Evolutionary conservation across 768 basidiomycete genomes (phyloP).

Genomic region (Kwoniella europaea): DNA sequence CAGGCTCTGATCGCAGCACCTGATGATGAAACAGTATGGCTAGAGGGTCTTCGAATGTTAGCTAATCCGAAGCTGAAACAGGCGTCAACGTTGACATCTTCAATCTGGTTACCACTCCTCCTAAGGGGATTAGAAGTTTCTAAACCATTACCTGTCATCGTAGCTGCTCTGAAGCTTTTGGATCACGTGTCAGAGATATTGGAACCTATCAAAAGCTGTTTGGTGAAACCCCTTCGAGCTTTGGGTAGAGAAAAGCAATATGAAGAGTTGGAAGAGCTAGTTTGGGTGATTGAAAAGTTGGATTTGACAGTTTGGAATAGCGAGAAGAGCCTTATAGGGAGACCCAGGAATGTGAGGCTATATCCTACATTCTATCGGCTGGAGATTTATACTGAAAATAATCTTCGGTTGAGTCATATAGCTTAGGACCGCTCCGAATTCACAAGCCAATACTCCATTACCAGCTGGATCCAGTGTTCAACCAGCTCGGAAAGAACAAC

Average conservation of each 20-base stretch:
- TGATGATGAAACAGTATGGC: conserved; percentile 40
- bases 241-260: conserved; percentile 23
- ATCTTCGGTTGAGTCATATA: background rate
- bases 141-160: conserved; percentile 33
- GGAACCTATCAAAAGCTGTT: conserved; percentile 48
- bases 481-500: conserved; percentile 19
- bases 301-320: conserved; percentile 26
- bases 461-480: background rate
- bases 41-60: conserved; percentile 45
- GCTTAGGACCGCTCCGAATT: background rate
- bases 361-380: background rate
- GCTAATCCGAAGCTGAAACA: conserved; percentile 36
- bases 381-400: background rate
- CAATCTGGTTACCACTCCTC: conserved; percentile 51
- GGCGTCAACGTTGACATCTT: conserved; percentile 38
- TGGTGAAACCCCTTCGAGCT: conserved; percentile 41
- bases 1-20: conserved; percentile 47
- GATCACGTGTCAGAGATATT: conserved; percentile 33
- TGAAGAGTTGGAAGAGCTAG: conserved; percentile 28
- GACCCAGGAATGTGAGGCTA: conserved; percentile 6
- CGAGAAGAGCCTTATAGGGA: conserved; percentile 19
- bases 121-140: conserved; percentile 40
- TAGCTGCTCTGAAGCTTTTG: conserved; percentile 33
- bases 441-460: conserved; percentile 19
- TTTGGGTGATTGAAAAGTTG: conserved; percentile 8